A percentile compares a stretch with the other conserved stretches of the same genome.
Conservation (phyloP, 2,329 filamentous ascomycete species). For the Colletotrichum musicola region DNA sequence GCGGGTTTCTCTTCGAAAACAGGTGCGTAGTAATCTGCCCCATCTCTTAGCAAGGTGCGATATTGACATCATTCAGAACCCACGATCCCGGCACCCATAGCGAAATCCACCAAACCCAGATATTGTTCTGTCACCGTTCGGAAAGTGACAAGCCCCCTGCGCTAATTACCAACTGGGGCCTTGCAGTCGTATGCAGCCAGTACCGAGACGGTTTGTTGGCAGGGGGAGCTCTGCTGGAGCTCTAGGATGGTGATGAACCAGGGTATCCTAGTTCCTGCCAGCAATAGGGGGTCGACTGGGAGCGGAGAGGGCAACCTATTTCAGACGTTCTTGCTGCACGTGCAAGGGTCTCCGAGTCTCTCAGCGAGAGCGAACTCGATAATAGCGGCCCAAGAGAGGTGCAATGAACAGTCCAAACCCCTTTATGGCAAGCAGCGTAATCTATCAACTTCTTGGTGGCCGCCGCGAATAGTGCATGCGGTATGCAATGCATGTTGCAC, state of each 20-base stretch:
- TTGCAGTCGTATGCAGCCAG: constrained; percentile 13
- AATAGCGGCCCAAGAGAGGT: neutral
- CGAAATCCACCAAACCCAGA: constrained; percentile 23
- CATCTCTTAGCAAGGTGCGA: constrained; percentile 18
- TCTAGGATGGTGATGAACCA: neutral
- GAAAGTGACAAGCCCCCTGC: constrained; percentile 23
- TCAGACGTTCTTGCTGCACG: constrained; percentile 33
- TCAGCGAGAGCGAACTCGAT: neutral
- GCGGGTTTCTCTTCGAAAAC: neutral
- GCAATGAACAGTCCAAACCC: neutral
- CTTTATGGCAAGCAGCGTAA: neutral
- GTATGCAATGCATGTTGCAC: constrained; percentile 20
- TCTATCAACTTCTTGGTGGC: neutral
- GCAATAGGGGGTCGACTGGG: constrained; percentile 27
- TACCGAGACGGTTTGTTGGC: constrained; percentile 16
- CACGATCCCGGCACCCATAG: constrained; percentile 24
- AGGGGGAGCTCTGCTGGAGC: constrained; percentile 23
- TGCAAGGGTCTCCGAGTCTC: constrained; percentile 20
- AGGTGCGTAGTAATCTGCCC: constrained; percentile 8
- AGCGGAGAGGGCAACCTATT: constrained; percentile 35
- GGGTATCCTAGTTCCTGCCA: neutral
- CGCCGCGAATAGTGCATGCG: neutral
- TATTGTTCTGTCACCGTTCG: constrained; percentile 36
- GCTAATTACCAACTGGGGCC: constrained; percentile 28
- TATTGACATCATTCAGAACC: constrained; percentile 31